Conservation (phyloP, 2,329 filamentous ascomycete genomes). For the Nothophaeocryptopus gaeumannii region DNA sequence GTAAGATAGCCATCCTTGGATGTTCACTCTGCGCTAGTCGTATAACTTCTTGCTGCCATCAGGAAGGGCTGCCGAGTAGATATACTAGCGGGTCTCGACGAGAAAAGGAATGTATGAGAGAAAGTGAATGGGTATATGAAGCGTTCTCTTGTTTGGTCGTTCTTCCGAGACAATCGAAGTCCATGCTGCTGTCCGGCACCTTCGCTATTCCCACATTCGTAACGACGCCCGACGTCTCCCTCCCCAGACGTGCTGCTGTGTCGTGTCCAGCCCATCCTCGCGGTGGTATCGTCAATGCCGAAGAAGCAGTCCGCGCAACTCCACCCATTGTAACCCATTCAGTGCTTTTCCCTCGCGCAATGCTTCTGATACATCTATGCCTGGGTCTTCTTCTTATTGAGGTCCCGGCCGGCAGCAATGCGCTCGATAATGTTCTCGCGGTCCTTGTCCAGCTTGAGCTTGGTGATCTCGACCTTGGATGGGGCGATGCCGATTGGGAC, state of each 20-base stretch:
- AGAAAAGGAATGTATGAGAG: neutral
- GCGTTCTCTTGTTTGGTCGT: slow-evolving; percentile 8
- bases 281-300: slow-evolving; percentile 4
- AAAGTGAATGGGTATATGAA: slow-evolving; percentile 9
- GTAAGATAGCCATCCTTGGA: slow-evolving; percentile 44
- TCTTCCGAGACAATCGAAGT: slow-evolving; percentile 6
- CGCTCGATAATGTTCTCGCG: slow-evolving; percentile 83
- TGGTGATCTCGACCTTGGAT: slow-evolving; percentile 97
- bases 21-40: slow-evolving; percentile 80
- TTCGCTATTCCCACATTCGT: neutral
- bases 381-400: slow-evolving; percentile 54
- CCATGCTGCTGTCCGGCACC: neutral
- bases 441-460: slow-evolving; percentile 98
- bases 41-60: slow-evolving; percentile 85
- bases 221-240: too few species aligned
- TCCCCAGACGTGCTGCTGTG: too few species aligned
- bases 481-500: slow-evolving; percentile 92
- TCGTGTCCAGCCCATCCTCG: too few species aligned
- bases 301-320: too few species aligned
- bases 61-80: slow-evolving; percentile 74
- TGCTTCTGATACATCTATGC: slow-evolving; percentile 17
- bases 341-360: neutral
- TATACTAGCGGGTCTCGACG: slow-evolving; percentile 66
- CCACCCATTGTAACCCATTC: too few species aligned
- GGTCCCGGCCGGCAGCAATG: slow-evolving; percentile 76